A percentile compares a stretch with the other conserved stretches of the same genome.
Conservation (phyloP, 768 basidiomycete species). For the Neoboletus magnificus region DNA sequence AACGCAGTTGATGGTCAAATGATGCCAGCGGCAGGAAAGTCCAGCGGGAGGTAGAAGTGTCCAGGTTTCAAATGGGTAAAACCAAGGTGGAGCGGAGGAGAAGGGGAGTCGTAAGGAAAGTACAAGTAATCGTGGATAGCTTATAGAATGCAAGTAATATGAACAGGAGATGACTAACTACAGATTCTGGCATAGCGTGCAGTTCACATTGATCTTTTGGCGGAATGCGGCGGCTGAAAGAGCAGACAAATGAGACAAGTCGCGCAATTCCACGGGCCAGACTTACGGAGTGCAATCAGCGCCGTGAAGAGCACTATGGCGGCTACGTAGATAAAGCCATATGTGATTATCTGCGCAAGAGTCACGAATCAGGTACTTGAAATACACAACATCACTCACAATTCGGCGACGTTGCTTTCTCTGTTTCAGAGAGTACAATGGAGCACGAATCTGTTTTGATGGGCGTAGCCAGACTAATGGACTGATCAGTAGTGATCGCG, state of each 20-base stretch:
- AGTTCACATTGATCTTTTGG: constrained; percentile 54
- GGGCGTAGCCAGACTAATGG: constrained; percentile 87
- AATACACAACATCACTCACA: constrained; percentile 43
- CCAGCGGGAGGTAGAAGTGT: constrained; percentile 13
- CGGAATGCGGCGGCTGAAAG: constrained; percentile 58
- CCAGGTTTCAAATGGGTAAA: constrained; percentile 5
- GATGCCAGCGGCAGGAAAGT: constrained; percentile 12
- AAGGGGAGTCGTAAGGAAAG: constrained; percentile 5
- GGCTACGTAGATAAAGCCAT: constrained; percentile 71
- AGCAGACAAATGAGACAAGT: constrained; percentile 6
- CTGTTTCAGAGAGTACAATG: constrained; percentile 87
- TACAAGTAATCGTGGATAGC: constrained; percentile 31
- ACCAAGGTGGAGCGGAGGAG: not conserved
- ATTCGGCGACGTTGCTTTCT: constrained; percentile 88
- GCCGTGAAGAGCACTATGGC: constrained; percentile 69
- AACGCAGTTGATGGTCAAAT: constrained; percentile 3
- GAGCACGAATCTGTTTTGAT: constrained; percentile 90
- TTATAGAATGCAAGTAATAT: constrained; percentile 29
- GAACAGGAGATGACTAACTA: constrained; percentile 41
- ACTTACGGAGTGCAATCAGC: constrained; percentile 77
- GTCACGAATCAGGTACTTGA: constrained; percentile 8
- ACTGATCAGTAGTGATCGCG: constrained; percentile 14
- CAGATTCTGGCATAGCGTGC: constrained; percentile 65
- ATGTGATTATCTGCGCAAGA: constrained; percentile 66
- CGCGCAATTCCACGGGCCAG: not conserved